Evolutionary conservation across 1,284 basidiomycete genomes (phyloP).

Genomic region (Cystobasidiaceae sp.): DNA sequence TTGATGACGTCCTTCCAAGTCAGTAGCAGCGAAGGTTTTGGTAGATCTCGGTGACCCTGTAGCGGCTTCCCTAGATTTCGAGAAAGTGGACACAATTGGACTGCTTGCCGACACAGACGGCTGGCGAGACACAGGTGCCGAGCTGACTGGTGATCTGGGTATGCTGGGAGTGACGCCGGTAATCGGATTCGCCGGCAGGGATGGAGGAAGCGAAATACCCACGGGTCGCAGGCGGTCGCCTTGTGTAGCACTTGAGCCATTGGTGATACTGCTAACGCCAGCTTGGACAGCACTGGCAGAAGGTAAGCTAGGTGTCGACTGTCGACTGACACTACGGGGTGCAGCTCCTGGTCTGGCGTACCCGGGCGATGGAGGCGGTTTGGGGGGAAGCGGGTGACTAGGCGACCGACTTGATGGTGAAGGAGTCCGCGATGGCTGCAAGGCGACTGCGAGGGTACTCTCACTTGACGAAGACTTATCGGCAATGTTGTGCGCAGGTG

Average conservation of each 20-base stretch:
- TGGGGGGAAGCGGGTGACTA: conserved; percentile 10
- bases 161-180: conserved; percentile 1
- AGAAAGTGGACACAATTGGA: conserved; percentile 17
- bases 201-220: background rate
- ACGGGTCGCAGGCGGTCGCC: background rate
- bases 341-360: background rate
- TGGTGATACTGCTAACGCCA: background rate
- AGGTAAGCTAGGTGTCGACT: too few species aligned
- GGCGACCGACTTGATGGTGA: background rate
- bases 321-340: background rate
- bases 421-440: too few species aligned
- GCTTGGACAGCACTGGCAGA: background rate
- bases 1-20: too few species aligned
- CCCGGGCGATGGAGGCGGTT: conserved; percentile 11
- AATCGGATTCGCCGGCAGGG: conserved; percentile 1
- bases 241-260: background rate
- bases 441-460: too few species aligned
- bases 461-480: too few species aligned
- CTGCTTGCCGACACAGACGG: conserved; percentile 3
- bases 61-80: background rate
- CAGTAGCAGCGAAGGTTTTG: background rate
- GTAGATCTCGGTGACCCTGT: background rate
- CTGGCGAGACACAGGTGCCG: background rate
- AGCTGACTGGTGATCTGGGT: background rate
- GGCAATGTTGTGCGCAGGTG: background rate